Conservation (phyloP, 2,329 filamentous ascomycete genomes). For the Dryadomyces quercivorus region DNA sequence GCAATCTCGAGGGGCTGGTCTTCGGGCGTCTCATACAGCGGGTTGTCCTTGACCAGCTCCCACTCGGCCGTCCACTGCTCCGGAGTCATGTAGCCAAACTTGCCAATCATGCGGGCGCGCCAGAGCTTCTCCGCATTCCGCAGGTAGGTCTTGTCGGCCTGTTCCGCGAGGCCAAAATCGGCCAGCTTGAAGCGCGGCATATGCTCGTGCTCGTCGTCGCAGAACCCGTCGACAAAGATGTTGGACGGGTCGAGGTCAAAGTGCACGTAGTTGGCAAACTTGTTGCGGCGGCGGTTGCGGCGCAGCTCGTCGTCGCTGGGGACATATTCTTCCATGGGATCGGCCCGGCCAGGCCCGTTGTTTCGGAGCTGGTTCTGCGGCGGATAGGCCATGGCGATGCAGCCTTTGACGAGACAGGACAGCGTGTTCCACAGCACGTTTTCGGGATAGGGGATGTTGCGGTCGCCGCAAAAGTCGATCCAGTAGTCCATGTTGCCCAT, state of each 20-base stretch:
- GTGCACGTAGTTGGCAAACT: slow-evolving; percentile 11
- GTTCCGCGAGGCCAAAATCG: slow-evolving; percentile 7
- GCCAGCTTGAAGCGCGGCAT: slow-evolving; percentile 8
- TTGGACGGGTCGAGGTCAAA: slow-evolving; percentile 13
- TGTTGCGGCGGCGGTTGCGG: neutral
- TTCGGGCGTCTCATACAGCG: neutral
- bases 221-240: slow-evolving; percentile 6
- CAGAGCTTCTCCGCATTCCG: neutral
- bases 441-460: neutral
- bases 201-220: neutral
- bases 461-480: neutral
- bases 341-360: neutral
- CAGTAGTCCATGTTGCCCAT: slow-evolving; percentile 7
- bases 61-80: slow-evolving; percentile 13
- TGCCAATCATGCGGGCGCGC: slow-evolving; percentile 3
- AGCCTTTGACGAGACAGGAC: slow-evolving; percentile 10
- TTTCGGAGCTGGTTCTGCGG: neutral
- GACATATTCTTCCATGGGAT: neutral
- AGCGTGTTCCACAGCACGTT: slow-evolving; percentile 11
- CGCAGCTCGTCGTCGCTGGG: neutral
- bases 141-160: neutral
- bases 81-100: slow-evolving; percentile 2
- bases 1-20: neutral
- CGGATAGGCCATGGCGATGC: slow-evolving; percentile 11
- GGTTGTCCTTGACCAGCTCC: slow-evolving; percentile 2